Base-by-base conservation (phyloP, 1,284 basidiomycete species). In the Inonotus obliquus region DNA sequence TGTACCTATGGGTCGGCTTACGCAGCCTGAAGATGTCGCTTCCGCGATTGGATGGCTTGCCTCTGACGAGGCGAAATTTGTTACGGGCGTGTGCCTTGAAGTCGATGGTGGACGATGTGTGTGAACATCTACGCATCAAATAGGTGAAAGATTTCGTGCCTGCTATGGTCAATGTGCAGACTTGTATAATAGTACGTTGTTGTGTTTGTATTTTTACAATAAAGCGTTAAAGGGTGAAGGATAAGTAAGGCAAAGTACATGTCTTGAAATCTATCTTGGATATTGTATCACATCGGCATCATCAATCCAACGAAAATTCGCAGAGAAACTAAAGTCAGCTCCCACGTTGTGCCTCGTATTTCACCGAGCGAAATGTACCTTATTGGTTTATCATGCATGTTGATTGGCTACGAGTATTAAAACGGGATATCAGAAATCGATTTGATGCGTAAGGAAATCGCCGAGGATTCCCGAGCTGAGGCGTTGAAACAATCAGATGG, bases 51-150 rank as follows among this genome's bases (percentile, higher is more conserved):
- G 95, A 59, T 95, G 89, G 74, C 80, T 96, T 21, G 84, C 89
- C 17, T 91, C 88, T 69, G 93, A 94, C 71, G 92, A 92, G 17
- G 92, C 90, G 45, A 83, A 80, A 51, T 95, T 93, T 73, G 86
- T 94, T 77, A 96, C 93, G 1, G 93, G 93, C 7, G 77, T 86
- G 5, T 92, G 96, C 69, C 77, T 96, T 65, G 84, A 87, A 19
- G 86, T 96, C 47, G 94, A 96, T 69, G 94, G 94, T 32, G 93
- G 92, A 54, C 45, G 61, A 45, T 62, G 61, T 49, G 58, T 62
- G 27, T 62, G 54, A 55, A 7, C n/a, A 11, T 11, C 4, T 4
- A 21, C 41, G 14, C 4, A 32, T 44, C n/a, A n/a, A 2, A n/a
- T 44, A 2, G 7, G 7, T 17, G 7, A 19, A 44, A 7, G 19